These are phyloP conservation scores for Penicillium steckii DNA, from an alignment of 495 filamentous ascomycete genomes.

Conservation along the genomic window DNA sequence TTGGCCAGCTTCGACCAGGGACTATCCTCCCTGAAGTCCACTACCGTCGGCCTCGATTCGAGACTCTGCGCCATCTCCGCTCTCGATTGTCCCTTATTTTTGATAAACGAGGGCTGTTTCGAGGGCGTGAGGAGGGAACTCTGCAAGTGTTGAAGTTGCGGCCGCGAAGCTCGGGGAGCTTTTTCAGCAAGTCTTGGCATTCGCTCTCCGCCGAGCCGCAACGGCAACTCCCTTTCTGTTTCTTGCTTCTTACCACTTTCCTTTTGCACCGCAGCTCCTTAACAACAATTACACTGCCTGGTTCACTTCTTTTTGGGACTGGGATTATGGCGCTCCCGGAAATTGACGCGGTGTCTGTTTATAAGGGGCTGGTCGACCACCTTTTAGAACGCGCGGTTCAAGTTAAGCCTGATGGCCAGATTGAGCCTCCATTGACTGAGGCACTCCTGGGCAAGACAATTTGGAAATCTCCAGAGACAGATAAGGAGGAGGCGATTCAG, in stretches of 20 bases:
- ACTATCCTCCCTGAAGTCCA: constrained; percentile 74
- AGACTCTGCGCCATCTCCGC: constrained; percentile 46
- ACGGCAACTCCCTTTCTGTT: constrained; percentile 7
- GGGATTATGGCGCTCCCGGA: constrained; percentile 50
- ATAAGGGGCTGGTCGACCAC: constrained; percentile 53
- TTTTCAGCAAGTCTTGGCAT: constrained; percentile 29
- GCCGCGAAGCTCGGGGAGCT: constrained; percentile 25
- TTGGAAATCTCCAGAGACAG: constrained; percentile 32
- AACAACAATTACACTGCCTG: no score
- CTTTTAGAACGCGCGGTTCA: constrained; percentile 64
- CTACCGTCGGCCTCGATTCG: constrained; percentile 57
- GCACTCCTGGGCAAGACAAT: constrained; percentile 40
- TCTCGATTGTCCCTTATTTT: constrained; percentile 31
- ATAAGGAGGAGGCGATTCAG: constrained; percentile 20
- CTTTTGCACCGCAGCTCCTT: neutral
- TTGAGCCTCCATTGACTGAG: constrained; percentile 78
- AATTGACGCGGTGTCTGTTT: constrained; percentile 54
- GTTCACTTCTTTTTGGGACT: no score
- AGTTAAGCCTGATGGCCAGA: constrained; percentile 61
- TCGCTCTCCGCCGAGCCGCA: constrained; percentile 29
- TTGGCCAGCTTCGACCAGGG: constrained; percentile 80
- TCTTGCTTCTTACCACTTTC: constrained; percentile 3
- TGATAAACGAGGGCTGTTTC: constrained; percentile 27
- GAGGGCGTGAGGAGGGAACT: constrained; percentile 28
- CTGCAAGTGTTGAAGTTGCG: constrained; percentile 28